Conservation (phyloP, 768 basidiomycete genomes). For the Lactarius evosmus region DNA sequence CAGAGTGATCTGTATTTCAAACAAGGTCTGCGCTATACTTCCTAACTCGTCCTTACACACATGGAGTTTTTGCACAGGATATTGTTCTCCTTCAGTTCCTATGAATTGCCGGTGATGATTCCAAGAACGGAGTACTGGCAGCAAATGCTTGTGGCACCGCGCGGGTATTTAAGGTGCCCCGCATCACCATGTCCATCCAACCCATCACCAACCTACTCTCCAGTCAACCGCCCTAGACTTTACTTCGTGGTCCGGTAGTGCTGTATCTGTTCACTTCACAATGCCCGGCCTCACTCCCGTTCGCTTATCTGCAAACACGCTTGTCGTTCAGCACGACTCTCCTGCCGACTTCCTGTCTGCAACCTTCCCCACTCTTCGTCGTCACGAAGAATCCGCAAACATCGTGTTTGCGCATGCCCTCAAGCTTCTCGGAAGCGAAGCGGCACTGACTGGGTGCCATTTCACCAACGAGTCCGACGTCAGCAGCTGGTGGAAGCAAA, state of each 20-base stretch:
- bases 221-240: not conserved
- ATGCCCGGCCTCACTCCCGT: slow-evolving; percentile 37
- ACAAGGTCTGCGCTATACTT: slow-evolving; percentile 10
- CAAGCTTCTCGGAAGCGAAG: slow-evolving; percentile 40
- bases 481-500: slow-evolving; percentile 29
- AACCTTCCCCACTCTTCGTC: slow-evolving; percentile 42
- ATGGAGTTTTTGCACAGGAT: slow-evolving; percentile 25
- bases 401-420: slow-evolving; percentile 52
- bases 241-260: not conserved
- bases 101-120: slow-evolving; percentile 13
- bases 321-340: slow-evolving; percentile 41
- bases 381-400: slow-evolving; percentile 49
- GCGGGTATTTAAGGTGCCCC: slow-evolving; percentile 13
- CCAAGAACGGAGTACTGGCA: slow-evolving; percentile 6
- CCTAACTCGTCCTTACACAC: slow-evolving; percentile 14
- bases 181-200: not conserved
- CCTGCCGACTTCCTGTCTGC: slow-evolving; percentile 42
- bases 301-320: slow-evolving; percentile 28
- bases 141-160: slow-evolving; percentile 11
- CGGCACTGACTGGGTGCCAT: slow-evolving; percentile 38
- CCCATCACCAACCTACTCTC: not conserved
- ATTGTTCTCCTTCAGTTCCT: slow-evolving; percentile 4
- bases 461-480: slow-evolving; percentile 39
- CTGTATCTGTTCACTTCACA: slow-evolving; percentile 1
- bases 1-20: slow-evolving; percentile 18